phyloP scores from a whole-genome alignment of 2,329 filamentous ascomycete species.

The Fusarium devonianum region DNA sequence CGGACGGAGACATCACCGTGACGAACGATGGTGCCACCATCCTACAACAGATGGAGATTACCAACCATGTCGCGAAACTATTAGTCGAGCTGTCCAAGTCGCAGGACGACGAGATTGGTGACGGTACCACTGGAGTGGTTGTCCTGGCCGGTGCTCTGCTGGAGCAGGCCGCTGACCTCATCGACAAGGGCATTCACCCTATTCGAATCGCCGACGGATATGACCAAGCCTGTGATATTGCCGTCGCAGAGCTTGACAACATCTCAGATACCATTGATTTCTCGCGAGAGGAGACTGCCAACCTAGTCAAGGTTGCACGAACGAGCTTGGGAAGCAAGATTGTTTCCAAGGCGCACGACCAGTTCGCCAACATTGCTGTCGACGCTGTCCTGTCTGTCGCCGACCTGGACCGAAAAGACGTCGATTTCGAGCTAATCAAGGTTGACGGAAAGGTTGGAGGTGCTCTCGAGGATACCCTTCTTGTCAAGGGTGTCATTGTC shows the following conservation, averaged over 20 bases:
- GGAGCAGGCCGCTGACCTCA: conserved; percentile 95
- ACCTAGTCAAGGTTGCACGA: conserved; percentile 92
- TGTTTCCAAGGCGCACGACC: conserved; percentile 97
- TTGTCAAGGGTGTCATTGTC: conserved; percentile 97
- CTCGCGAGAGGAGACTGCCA: conserved; percentile 77
- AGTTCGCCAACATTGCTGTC: conserved; percentile 96
- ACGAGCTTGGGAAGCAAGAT: conserved; percentile 98
- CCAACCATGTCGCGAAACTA: conserved; percentile 97
- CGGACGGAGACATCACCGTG: conserved; percentile 98
- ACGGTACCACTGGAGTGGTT: conserved; percentile 97
- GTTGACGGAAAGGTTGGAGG: conserved; percentile 98
- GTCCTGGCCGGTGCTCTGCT: conserved; percentile 93
- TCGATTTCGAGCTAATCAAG: conserved; percentile 99
- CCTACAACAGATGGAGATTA: conserved; percentile 97
- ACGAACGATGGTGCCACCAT: conserved; percentile 99
- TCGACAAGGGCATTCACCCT: conserved; percentile 99
- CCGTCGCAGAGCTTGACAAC: conserved; percentile 87
- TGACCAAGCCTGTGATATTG: conserved; percentile 96
- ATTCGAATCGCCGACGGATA: conserved; percentile 99
- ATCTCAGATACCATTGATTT: conserved; percentile 94
- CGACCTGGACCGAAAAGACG: conserved; percentile 93
- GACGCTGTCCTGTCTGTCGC: conserved; percentile 97
- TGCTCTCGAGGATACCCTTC: conserved; percentile 86
- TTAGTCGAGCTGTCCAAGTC: conserved; percentile 97
- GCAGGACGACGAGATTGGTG: conserved; percentile 98